These are phyloP conservation scores for Russula compacta DNA, from an alignment of 768 basidiomycete genomes.

Conservation along the genomic window DNA sequence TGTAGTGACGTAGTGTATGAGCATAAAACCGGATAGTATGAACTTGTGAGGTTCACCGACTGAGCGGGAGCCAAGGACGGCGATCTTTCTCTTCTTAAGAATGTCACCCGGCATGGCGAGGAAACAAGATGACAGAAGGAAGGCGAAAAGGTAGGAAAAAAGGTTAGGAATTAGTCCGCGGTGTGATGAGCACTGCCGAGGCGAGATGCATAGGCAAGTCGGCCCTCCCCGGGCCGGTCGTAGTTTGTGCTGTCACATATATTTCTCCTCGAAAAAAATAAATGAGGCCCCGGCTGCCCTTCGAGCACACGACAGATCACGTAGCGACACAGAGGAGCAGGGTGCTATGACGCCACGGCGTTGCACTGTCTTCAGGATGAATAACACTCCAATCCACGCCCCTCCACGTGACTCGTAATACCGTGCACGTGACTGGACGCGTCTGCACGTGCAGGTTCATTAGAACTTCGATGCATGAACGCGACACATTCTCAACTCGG, in stretches of 20 bases:
- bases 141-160: slow-evolving; percentile 1
- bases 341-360: no score
- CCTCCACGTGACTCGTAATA: not conserved
- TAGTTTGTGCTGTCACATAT: not conserved
- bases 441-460: slow-evolving; percentile 21
- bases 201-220: not conserved
- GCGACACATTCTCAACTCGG: not conserved
- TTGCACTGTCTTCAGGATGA: no score
- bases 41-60: slow-evolving; percentile 52
- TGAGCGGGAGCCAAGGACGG: slow-evolving; percentile 77
- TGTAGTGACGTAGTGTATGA: slow-evolving; percentile 11
- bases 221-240: not conserved
- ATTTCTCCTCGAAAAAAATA: no score
- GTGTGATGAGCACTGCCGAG: not conserved
- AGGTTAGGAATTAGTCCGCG: slow-evolving; percentile 11
- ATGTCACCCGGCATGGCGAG: slow-evolving; percentile 29
- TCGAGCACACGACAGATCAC: no score
- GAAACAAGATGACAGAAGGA: not conserved
- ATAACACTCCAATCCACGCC: no score
- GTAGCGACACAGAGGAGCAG: no score
- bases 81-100: slow-evolving; percentile 81
- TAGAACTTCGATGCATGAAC: not conserved
- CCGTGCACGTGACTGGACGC: slow-evolving; percentile 9
- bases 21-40: slow-evolving; percentile 13
- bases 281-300: no score